These are phyloP conservation scores for Amorphotheca resinae DNA, from an alignment of 495 filamentous ascomycete genomes.

Conservation along the genomic window DNA sequence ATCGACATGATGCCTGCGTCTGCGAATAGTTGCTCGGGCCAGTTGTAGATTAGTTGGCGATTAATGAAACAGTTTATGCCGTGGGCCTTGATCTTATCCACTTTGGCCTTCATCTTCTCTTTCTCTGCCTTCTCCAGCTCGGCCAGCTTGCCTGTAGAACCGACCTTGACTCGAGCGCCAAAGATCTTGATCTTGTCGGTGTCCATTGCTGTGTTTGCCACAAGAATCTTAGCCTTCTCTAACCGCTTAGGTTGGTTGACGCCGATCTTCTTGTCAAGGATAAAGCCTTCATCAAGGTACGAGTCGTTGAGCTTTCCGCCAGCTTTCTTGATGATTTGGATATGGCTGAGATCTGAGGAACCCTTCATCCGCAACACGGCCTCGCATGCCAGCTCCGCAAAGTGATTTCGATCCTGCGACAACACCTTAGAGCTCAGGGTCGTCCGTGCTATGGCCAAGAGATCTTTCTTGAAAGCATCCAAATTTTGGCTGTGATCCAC, in stretches of 20 bases:
- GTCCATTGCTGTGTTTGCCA: conserved; percentile 98
- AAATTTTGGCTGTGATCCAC: conserved; percentile 78
- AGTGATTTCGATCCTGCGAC: conserved; percentile 85
- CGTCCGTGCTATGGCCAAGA: conserved; percentile 85
- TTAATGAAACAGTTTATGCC: conserved; percentile 99
- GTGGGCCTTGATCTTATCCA: conserved; percentile 96
- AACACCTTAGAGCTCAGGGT: conserved; percentile 97
- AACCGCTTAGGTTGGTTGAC: conserved; percentile 96
- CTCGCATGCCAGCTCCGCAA: conserved; percentile 82
- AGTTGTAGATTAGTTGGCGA: conserved; percentile 98
- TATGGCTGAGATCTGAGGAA: conserved; percentile 90
- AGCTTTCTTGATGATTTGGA: conserved; percentile 99
- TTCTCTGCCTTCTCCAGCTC: conserved; percentile 95
- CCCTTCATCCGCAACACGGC: conserved; percentile 83
- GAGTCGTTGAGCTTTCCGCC: conserved; percentile 95
- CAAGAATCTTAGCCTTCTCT: conserved; percentile 95
- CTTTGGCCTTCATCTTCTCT: conserved; percentile 98
- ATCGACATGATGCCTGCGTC: conserved; percentile 97
- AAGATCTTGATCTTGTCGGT: conserved; percentile 99
- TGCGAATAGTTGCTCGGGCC: conserved; percentile 97
- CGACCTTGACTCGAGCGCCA: conserved; percentile 88
- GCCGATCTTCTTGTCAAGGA: conserved; percentile 95
- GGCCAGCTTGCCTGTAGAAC: conserved; percentile 87
- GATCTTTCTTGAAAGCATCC: conserved; percentile 76
- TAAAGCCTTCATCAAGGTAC: conserved; percentile 95